Evolutionary conservation across 257 asterid genomes (phyloP).

Genomic region (Gardenia jasminoides): DNA sequence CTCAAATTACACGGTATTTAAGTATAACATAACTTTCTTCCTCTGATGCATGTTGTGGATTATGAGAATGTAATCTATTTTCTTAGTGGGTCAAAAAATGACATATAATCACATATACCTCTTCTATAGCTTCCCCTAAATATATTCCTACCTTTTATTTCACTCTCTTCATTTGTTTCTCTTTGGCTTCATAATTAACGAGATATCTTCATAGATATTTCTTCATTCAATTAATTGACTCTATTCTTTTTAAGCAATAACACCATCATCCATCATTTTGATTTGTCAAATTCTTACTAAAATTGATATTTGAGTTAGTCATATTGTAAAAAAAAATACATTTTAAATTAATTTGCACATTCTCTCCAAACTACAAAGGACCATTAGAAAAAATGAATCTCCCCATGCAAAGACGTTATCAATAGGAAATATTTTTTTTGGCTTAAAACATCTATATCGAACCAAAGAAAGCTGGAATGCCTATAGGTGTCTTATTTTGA

Average conservation of each 20-base stretch:
- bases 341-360: too few species aligned
- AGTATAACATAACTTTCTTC: too few species aligned
- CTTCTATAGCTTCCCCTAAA: neutral
- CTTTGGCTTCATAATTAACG: neutral
- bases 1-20: neutral
- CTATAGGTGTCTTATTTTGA: neutral
- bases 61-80: neutral
- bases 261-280: too few species aligned
- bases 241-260: neutral
- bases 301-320: neutral
- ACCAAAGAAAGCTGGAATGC: neutral
- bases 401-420: neutral
- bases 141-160: neutral
- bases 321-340: too few species aligned
- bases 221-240: neutral
- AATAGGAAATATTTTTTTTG: neutral
- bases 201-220: neutral
- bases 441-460: neutral
- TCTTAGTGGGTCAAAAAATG: too few species aligned
- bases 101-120: neutral
- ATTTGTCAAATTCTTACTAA: neutral
- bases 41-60: neutral
- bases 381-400: neutral
- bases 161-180: neutral
- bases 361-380: too few species aligned